Evolutionary conservation across 1,139 yeast species (phyloP).

Genomic region (Hyphopichia wangnamkhiaoensis): DNA sequence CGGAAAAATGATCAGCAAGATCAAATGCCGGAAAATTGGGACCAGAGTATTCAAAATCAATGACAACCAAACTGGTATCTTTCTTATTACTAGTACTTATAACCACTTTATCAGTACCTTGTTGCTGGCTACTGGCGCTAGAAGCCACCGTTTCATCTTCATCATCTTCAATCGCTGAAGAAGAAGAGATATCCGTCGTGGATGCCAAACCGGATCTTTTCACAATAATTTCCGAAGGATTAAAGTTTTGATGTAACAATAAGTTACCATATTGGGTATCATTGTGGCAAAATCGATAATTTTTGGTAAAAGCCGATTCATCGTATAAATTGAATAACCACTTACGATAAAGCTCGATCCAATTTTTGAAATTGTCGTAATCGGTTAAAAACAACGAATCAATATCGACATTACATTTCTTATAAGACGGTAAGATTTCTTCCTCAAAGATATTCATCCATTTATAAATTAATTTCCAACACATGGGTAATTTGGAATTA

Average conservation of each 20-base stretch:
- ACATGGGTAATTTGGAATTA: constrained; percentile 54
- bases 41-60: constrained; percentile 95
- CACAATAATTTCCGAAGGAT: constrained; percentile 38
- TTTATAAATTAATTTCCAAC: constrained; percentile 69
- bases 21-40: constrained; percentile 91
- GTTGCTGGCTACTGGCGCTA: too few species aligned
- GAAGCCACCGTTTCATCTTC: constrained; percentile 19
- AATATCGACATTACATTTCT: constrained; percentile 28
- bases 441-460: constrained; percentile 67
- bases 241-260: constrained; percentile 47
- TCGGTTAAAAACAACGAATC: constrained; percentile 48
- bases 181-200: constrained; percentile 12
- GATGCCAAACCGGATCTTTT: constrained; percentile 21
- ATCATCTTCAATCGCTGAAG: constrained; percentile 17
- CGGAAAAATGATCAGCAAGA: constrained; percentile 84
- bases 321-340: constrained; percentile 66
- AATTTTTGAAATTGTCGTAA: constrained; percentile 49
- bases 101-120: constrained; percentile 11
- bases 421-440: constrained; percentile 29
- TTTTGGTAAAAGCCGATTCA: constrained; percentile 40
- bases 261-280: constrained; percentile 96
- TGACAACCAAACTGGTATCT: constrained; percentile 83
- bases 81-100: constrained; percentile 34
- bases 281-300: constrained; percentile 83
- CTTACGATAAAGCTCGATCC: constrained; percentile 51